Evolutionary conservation across 768 basidiomycete genomes (phyloP).

Genomic region (Cystofilobasidium bisporidii): DNA sequence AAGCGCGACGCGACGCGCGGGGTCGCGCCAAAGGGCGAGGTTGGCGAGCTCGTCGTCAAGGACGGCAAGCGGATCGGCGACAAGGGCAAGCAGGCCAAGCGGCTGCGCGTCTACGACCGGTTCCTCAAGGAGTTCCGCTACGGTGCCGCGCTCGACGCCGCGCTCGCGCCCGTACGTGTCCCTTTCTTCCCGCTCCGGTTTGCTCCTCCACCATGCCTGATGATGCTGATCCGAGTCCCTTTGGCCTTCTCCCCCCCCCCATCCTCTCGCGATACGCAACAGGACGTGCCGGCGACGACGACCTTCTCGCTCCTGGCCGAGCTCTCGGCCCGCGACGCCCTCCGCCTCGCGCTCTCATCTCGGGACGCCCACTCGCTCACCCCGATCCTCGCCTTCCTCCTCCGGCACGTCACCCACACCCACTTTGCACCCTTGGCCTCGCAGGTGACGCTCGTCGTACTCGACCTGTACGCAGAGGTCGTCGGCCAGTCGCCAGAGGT

Average conservation of each 20-base stretch:
- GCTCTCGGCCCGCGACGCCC: slow-evolving; percentile 79
- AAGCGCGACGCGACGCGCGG: slow-evolving; percentile 11
- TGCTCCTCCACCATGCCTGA: no score
- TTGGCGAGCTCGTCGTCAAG: slow-evolving; percentile 48
- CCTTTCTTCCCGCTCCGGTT: not conserved
- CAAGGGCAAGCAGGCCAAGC: slow-evolving; percentile 53
- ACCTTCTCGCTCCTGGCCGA: slow-evolving; percentile 88
- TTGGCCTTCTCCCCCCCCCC: no score
- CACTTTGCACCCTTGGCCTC: slow-evolving; percentile 85
- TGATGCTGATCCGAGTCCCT: no score
- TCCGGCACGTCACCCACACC: slow-evolving; percentile 77
- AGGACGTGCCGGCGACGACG: slow-evolving; percentile 75
- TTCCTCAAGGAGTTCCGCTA: slow-evolving; percentile 88
- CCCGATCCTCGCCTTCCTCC: slow-evolving; percentile 73
- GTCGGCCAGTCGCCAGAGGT: slow-evolving; percentile 91
- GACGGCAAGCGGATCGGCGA: slow-evolving; percentile 43
- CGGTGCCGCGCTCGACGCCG: slow-evolving; percentile 84
- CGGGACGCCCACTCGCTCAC: slow-evolving; percentile 90
- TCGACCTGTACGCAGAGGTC: slow-evolving; percentile 84
- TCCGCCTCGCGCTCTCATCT: slow-evolving; percentile 72
- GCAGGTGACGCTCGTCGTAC: slow-evolving; percentile 65
- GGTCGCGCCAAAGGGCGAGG: slow-evolving; percentile 16
- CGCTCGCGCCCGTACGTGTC: slow-evolving; percentile 36
- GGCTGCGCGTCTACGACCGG: slow-evolving; percentile 77
- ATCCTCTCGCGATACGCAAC: no score